These are phyloP conservation scores for Eleusine indica DNA, from an alignment of 176 grass and related monocot species.

Conservation along the genomic window DNA sequence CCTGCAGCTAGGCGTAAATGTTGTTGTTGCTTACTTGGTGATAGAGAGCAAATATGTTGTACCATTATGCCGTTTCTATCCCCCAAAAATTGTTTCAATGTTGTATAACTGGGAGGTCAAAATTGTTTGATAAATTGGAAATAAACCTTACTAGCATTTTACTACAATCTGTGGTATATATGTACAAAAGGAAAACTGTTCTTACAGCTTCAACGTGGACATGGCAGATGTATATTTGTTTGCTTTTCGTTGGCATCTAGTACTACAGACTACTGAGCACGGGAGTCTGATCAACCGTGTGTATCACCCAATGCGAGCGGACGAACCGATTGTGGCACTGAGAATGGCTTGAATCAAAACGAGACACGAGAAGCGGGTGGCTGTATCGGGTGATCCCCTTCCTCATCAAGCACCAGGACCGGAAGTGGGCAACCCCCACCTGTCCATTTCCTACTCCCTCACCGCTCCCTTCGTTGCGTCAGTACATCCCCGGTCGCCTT, in stretches of 20 bases:
- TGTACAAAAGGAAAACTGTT: not conserved
- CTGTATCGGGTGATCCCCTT: too few species aligned
- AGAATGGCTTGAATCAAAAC: too few species aligned
- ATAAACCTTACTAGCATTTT: not conserved
- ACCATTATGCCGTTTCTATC: not conserved
- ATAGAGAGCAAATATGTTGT: conserved; percentile 20
- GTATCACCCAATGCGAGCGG: too few species aligned
- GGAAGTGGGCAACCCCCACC: too few species aligned
- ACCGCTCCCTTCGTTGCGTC: too few species aligned
- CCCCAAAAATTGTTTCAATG: not conserved
- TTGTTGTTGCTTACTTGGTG: conserved; percentile 1
- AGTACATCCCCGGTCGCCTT: too few species aligned
- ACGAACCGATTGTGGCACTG: too few species aligned
- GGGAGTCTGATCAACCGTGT: too few species aligned
- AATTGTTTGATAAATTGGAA: not conserved
- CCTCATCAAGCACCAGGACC: too few species aligned
- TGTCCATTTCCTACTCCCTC: too few species aligned
- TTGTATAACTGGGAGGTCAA: not conserved
- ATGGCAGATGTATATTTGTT: not conserved
- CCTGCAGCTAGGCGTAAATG: not conserved
- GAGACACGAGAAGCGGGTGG: too few species aligned
- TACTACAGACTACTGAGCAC: not conserved
- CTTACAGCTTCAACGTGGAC: too few species aligned
- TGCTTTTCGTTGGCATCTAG: not conserved
- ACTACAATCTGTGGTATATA: not conserved